These are phyloP conservation scores for Mycothermus thermophilus DNA, from an alignment of 495 filamentous ascomycete genomes.

Conservation along the genomic window DNA sequence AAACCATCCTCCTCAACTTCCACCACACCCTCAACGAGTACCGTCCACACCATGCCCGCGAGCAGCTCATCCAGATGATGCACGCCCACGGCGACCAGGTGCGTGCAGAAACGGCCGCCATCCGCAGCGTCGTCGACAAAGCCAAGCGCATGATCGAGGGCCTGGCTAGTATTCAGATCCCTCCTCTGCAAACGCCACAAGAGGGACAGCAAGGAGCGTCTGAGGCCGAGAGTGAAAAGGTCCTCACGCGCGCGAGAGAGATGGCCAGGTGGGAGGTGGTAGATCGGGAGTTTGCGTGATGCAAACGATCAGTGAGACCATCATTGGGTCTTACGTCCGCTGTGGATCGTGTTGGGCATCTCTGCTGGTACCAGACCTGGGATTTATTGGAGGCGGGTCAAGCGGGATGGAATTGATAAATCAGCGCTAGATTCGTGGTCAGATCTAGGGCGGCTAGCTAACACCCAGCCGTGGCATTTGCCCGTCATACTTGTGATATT, in stretches of 20 bases:
- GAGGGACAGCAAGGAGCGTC: conserved; percentile 1
- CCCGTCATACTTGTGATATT: no score
- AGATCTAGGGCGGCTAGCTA: no score
- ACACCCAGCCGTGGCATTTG: no score
- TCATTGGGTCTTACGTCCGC: no score
- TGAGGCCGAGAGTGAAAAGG: background rate
- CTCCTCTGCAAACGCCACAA: conserved; percentile 6
- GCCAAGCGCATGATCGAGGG: conserved; percentile 55
- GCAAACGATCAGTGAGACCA: conserved; percentile 22
- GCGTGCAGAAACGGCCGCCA: conserved; percentile 63
- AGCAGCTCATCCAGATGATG: conserved; percentile 83
- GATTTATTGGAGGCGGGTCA: no score
- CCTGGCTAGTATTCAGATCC: conserved; percentile 36
- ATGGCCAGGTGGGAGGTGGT: conserved; percentile 7
- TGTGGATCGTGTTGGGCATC: no score
- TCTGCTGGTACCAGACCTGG: no score
- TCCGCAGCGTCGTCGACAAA: conserved; percentile 55
- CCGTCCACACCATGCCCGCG: conserved; percentile 86
- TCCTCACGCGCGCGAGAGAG: no score
- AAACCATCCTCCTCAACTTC: conserved; percentile 70
- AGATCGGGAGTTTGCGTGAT: conserved; percentile 11
- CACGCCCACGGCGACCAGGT: conserved; percentile 68
- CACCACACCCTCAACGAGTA: conserved; percentile 89
- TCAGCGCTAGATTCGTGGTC: no score
- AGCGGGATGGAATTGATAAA: no score